Conservation (phyloP, 495 filamentous ascomycete species). For the Tuber melanosporum region DNA sequence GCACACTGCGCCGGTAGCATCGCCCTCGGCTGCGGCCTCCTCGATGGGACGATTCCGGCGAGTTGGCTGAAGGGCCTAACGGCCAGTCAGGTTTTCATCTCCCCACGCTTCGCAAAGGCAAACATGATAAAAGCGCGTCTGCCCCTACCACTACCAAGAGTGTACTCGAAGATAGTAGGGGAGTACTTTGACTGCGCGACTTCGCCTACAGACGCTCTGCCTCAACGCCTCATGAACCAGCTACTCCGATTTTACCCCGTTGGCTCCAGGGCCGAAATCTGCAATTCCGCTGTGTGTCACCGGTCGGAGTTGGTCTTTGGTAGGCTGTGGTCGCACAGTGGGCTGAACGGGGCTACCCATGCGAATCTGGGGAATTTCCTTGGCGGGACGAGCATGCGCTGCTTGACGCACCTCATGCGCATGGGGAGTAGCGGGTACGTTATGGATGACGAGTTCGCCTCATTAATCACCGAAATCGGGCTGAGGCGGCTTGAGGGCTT, state of each 20-base stretch:
- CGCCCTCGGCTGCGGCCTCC: constrained; percentile 53
- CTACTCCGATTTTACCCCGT: constrained; percentile 55
- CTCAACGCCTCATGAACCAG: constrained; percentile 54
- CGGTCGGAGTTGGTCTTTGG: constrained; percentile 57
- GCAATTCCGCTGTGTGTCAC: constrained; percentile 58
- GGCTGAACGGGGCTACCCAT: constrained; percentile 60
- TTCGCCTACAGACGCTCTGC: constrained; percentile 46
- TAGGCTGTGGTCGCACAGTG: constrained; percentile 57
- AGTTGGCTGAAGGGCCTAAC: constrained; percentile 58
- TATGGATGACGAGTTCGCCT: constrained; percentile 46
- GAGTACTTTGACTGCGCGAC: constrained; percentile 53
- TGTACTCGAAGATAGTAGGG: constrained; percentile 49
- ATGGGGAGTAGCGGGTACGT: constrained; percentile 52
- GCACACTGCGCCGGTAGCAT: constrained; percentile 64
- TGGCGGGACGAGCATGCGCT: constrained; percentile 55
- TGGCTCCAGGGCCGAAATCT: constrained; percentile 52
- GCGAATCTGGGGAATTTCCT: constrained; percentile 57
- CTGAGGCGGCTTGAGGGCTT: constrained; percentile 51
- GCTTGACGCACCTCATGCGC: constrained; percentile 54
- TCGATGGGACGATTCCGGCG: constrained; percentile 58
- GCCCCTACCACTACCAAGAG: constrained; percentile 47
- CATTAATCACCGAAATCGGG: constrained; percentile 49
- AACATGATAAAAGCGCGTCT: constrained; percentile 56
- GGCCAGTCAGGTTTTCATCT: constrained; percentile 59
- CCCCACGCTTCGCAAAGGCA: constrained; percentile 53